Percentiles rank a stretch among this genome's conserved stretches.
phyloP scores from a whole-genome alignment of 208 protist species.

The Leishmania braziliensis region DNA sequence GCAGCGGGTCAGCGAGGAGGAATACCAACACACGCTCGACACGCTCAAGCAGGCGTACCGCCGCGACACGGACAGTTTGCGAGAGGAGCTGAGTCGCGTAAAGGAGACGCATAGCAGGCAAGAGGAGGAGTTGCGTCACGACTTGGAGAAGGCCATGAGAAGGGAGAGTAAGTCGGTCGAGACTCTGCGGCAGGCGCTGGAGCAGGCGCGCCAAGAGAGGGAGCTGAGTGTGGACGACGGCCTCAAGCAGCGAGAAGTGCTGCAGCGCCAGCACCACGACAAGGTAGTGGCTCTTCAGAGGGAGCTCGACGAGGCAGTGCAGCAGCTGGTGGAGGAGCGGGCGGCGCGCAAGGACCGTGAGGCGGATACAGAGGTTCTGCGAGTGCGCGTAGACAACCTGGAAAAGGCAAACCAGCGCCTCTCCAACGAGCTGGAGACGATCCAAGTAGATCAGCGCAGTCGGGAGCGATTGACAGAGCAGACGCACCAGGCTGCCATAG shows the following conservation, averaged over 20 bases:
- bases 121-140: slow-evolving; percentile 38
- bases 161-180: slow-evolving; percentile 56
- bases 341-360: slow-evolving; percentile 61
- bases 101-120: slow-evolving; percentile 41
- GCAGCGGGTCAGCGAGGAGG: slow-evolving; percentile 48
- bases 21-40: slow-evolving; percentile 43
- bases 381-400: slow-evolving; percentile 51
- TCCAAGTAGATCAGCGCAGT: slow-evolving; percentile 56
- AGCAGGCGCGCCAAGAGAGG: slow-evolving; percentile 62
- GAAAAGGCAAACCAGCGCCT: slow-evolving; percentile 47
- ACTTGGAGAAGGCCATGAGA: slow-evolving; percentile 48
- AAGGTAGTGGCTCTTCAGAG: slow-evolving; percentile 58
- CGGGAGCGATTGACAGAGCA: slow-evolving; percentile 54
- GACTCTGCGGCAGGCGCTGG: slow-evolving; percentile 57
- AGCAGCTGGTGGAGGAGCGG: slow-evolving; percentile 62
- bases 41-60: slow-evolving; percentile 52
- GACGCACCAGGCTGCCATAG: slow-evolving; percentile 51
- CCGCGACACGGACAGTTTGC: slow-evolving; percentile 45
- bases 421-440: slow-evolving; percentile 50
- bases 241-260: slow-evolving; percentile 49
- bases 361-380: slow-evolving; percentile 57
- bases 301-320: slow-evolving; percentile 39
- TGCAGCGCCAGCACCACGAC: slow-evolving; percentile 58
- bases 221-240: slow-evolving; percentile 47
- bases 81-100: slow-evolving; percentile 42